Conservation (phyloP, 202 grass and related monocot genomes). For the Eragrostis tef region DNA sequence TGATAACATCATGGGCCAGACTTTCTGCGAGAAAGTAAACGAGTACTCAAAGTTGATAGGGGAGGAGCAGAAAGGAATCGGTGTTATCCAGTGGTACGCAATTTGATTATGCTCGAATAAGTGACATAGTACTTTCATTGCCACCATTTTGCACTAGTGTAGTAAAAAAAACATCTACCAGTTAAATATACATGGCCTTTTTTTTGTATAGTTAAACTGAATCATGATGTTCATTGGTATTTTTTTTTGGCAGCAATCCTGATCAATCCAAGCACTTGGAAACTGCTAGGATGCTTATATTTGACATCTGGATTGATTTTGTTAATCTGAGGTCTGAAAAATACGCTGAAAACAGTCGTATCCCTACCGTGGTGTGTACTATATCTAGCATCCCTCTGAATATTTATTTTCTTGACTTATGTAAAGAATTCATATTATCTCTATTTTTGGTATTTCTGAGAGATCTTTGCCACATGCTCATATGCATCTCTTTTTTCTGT, state of each 20-base stretch:
- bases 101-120: conserved; percentile 14
- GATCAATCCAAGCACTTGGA: conserved; percentile 99
- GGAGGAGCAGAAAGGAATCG: conserved; percentile 78
- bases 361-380: conserved; percentile 81
- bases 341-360: conserved; percentile 91
- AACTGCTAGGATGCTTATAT: conserved; percentile 89
- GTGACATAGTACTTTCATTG: not conserved
- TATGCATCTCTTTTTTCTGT: not conserved
- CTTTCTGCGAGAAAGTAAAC: conserved; percentile 95
- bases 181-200: not conserved
- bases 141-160: conserved; percentile 17
- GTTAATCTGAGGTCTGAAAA: conserved; percentile 96
- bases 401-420: conserved; percentile 15
- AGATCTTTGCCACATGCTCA: not conserved
- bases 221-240: conserved; percentile 27
- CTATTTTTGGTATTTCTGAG: conserved; percentile 19
- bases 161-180: not conserved
- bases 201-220: conserved; percentile 4
- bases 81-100: conserved; percentile 89
- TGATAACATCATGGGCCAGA: conserved; percentile 81
- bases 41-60: conserved; percentile 66
- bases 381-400: conserved; percentile 31
- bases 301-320: conserved; percentile 88
- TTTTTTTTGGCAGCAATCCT: conserved; percentile 69
- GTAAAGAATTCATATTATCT: conserved; percentile 35